phyloP scores from a whole-genome alignment of 805 yeast species.

The Blastobotrys peoriensis region DNA sequence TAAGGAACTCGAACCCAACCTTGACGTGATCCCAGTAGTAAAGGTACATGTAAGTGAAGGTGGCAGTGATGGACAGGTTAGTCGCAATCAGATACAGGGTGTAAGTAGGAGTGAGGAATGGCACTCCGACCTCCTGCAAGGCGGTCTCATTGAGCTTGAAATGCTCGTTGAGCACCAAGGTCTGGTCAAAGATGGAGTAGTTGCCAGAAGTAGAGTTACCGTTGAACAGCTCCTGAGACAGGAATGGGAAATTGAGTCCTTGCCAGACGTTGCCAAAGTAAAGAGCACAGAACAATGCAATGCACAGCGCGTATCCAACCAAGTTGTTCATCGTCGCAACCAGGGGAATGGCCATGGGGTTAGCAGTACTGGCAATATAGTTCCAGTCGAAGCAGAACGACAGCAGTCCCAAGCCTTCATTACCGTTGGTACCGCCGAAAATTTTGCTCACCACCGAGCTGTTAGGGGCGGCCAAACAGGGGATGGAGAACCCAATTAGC shows the following conservation, averaged over 20 bases:
- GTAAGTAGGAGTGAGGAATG: conserved; percentile 30
- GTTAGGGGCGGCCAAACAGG: conserved; percentile 26
- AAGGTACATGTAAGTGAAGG: conserved; percentile 30
- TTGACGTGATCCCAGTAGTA: conserved; percentile 25
- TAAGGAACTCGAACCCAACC: conserved; percentile 25
- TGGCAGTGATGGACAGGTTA: conserved; percentile 31
- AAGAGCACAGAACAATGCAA: conserved; percentile 21
- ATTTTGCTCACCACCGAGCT: conserved; percentile 26
- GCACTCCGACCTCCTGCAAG: conserved; percentile 26
- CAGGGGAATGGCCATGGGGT: conserved; percentile 28
- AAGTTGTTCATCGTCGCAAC: conserved; percentile 27
- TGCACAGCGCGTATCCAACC: conserved; percentile 26
- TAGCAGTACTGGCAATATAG: no score
- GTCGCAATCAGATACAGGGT: conserved; percentile 29
- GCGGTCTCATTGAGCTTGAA: conserved; percentile 22
- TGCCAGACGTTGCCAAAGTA: conserved; percentile 32
- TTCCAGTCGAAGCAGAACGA: conserved; percentile 33
- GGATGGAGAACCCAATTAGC: conserved; percentile 27
- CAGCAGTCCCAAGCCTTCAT: conserved; percentile 28
- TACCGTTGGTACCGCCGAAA: conserved; percentile 32
- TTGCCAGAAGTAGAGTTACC: no score
- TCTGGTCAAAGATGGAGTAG: conserved; percentile 27
- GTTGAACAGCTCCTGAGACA: conserved; percentile 29
- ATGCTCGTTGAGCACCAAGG: conserved; percentile 24
- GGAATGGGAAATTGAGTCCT: conserved; percentile 28